Base-by-base conservation (phyloP, 108 stramenopile genomes). In the Skeletonema grethae region DNA sequence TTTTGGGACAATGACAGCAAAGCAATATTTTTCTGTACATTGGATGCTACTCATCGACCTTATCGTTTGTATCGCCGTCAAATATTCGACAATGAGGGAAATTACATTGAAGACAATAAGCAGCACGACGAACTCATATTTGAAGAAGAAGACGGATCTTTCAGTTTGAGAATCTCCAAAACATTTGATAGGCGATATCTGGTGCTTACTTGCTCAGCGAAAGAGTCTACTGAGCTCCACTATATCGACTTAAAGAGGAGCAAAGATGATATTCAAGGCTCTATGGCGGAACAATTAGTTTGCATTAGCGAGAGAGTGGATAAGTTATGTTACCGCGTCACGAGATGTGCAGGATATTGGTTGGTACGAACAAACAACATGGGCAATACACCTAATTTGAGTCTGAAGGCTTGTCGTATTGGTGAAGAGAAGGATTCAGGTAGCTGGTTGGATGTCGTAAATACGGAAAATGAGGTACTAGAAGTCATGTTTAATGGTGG, bases 201-300 rank as follows among this genome's bases (percentile, higher is more conserved):
- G 11, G 69, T 88, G 13, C 76, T 87, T 38, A 84, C 79, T n/a
- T 58, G 80, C 39, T 75, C 71, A 5, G 87, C 88, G 50, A 88
- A 79, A 71, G 96, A 97, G 72, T 92, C 98, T 1, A 83, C 86
- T 30, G 97, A 98, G 73, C 69, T 86, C 1, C 86, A 88, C 75
- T 95, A 80, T 69, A 58, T 94, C 0, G 80, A 87, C 28, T 76
- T 12, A 18, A 18, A 29, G 15, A 62, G 69, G 0, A 68, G 59
- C 16, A 65, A 53, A 6, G 61, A 38, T 11, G 61, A 38, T 11
- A 38, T 10, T 38, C 48, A 25, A 25, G 36, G 29, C 0, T 57
- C 13, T 11, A 7, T 18, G 36, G 32, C 6, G 67, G 31, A 11
- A 24, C 46, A 77, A 25, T 67, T 95, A 12, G 41, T 70, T 38